A percentile compares a stretch with the other conserved stretches of the same genome.
Evolutionary conservation across 768 basidiomycete genomes (phyloP).

Genomic region (Pisolithus albus): DNA sequence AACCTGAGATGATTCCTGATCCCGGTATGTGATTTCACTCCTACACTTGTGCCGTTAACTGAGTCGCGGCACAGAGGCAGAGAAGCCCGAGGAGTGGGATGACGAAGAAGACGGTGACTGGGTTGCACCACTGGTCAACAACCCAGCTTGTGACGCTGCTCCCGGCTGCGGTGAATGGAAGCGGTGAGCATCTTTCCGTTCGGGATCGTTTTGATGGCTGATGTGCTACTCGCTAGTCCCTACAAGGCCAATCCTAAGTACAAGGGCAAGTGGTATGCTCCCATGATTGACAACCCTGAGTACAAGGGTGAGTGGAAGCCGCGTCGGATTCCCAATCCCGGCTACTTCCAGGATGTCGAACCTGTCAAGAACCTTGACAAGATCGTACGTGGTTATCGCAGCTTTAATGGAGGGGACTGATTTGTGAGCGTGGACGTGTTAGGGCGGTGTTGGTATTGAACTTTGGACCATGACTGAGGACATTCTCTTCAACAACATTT

Average conservation of each 20-base stretch:
- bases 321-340: constrained; percentile 84
- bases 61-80: constrained; percentile 45
- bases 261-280: constrained; percentile 98
- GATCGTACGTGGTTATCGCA: constrained; percentile 51
- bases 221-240: constrained; percentile 40
- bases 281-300: constrained; percentile 92
- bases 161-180: constrained; percentile 97
- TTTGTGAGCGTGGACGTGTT: background rate
- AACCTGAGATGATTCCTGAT: constrained; percentile 74
- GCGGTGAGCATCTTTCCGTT: constrained; percentile 36
- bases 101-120: constrained; percentile 99
- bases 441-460: constrained; percentile 95
- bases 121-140: constrained; percentile 83
- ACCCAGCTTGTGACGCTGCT: constrained; percentile 85
- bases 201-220: background rate
- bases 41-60: background rate
- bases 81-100: constrained; percentile 99
- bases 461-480: constrained; percentile 99
- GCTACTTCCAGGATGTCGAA: constrained; percentile 80
- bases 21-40: constrained; percentile 50
- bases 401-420: background rate
- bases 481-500: constrained; percentile 91
- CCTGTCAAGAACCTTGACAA: constrained; percentile 80
- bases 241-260: constrained; percentile 87
- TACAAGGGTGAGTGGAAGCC: constrained; percentile 97